Conservation (phyloP, 495 filamentous ascomycete species). For the Aspergillus avenaceus region DNA sequence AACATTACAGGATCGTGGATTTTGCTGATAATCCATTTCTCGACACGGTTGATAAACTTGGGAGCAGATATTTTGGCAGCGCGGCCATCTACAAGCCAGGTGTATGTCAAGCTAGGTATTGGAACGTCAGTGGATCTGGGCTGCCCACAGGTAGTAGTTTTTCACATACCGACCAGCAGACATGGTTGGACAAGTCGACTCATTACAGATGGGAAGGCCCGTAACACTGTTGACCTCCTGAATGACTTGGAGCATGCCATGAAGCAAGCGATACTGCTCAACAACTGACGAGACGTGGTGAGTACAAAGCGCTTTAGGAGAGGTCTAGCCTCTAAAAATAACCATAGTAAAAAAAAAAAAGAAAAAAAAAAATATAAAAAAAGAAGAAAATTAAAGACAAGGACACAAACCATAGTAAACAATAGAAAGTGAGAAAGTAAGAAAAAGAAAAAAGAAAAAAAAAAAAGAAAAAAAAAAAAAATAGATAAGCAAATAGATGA, state of each 20-base stretch:
- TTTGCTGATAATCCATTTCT: constrained; percentile 91
- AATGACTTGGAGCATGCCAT: constrained; percentile 77
- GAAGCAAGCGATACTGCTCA: constrained; percentile 83
- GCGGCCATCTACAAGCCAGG: constrained; percentile 63
- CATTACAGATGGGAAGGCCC: constrained; percentile 73
- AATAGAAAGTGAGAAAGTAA: too few species aligned
- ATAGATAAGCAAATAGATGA: too few species aligned
- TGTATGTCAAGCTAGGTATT: constrained; percentile 72
- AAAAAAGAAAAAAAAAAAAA: too few species aligned
- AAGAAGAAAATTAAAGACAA: too few species aligned
- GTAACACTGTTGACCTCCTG: constrained; percentile 70
- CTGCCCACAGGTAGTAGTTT: constrained; percentile 10
- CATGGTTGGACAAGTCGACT: constrained; percentile 81
- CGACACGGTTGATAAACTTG: constrained; percentile 87
- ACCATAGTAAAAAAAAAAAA: too few species aligned
- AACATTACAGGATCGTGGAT: constrained; percentile 83
- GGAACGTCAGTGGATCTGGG: neutral
- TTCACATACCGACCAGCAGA: constrained; percentile 77
- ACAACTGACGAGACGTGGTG: constrained; percentile 56
- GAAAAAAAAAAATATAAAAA: too few species aligned
- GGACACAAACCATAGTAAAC: too few species aligned
- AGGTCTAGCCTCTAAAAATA: too few species aligned
- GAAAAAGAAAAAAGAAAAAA: too few species aligned
- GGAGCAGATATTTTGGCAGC: constrained; percentile 66
- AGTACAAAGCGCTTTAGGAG: constrained; percentile 8